These are phyloP conservation scores for Xylaria palmicola DNA, from an alignment of 495 filamentous ascomycete species.

Conservation along the genomic window DNA sequence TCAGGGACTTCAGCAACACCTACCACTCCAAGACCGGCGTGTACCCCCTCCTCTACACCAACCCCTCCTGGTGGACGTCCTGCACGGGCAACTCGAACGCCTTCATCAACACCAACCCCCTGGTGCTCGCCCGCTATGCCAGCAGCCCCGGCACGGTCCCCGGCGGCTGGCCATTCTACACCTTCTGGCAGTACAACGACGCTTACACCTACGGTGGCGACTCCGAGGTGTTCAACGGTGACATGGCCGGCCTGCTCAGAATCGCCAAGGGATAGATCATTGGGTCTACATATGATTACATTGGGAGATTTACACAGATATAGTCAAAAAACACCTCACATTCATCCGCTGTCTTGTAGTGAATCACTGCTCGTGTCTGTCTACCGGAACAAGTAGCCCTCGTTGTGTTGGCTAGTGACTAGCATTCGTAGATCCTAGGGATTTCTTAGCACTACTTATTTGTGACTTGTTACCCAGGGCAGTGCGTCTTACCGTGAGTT, in stretches of 20 bases:
- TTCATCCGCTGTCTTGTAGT: too few species aligned
- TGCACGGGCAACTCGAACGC: constrained; percentile 58
- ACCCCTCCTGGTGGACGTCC: constrained; percentile 59
- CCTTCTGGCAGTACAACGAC: constrained; percentile 59
- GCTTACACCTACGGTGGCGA: constrained; percentile 51
- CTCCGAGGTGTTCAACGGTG: constrained; percentile 53
- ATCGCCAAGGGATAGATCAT: constrained; percentile 8
- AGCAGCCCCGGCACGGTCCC: constrained; percentile 52
- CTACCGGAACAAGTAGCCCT: too few species aligned
- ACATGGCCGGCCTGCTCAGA: constrained; percentile 11
- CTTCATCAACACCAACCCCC: constrained; percentile 52
- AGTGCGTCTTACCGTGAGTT: too few species aligned
- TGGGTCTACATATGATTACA: not conserved
- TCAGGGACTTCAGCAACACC: constrained; percentile 57
- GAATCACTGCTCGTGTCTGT: too few species aligned
- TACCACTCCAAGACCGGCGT: constrained; percentile 53
- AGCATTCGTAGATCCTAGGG: too few species aligned
- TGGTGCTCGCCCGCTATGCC: constrained; percentile 58
- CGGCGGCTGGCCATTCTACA: constrained; percentile 59
- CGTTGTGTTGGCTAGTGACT: too few species aligned
- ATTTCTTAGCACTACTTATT: too few species aligned
- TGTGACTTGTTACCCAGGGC: too few species aligned
- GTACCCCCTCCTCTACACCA: constrained; percentile 62
- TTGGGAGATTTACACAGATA: not conserved
- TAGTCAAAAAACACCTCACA: too few species aligned